phyloP scores from a whole-genome alignment of 2,329 filamentous ascomycete genomes.

The Fusarium nisikadoi region DNA sequence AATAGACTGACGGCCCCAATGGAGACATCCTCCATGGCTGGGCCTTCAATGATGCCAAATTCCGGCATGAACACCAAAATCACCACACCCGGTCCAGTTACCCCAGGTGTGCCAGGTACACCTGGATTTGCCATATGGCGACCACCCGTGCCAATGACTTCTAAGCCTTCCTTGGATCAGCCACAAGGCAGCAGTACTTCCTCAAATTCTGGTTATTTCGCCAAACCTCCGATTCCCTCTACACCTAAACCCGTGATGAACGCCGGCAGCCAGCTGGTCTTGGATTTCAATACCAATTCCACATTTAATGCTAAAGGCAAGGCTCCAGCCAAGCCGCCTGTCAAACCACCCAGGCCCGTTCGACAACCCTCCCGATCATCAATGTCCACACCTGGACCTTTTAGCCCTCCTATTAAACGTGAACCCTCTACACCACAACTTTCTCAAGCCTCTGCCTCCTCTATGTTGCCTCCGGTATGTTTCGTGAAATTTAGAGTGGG shows the following conservation, averaged over 20 bases:
- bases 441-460: slow-evolving; percentile 40
- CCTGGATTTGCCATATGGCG: slow-evolving; percentile 54
- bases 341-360: slow-evolving; percentile 42
- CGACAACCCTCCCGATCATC: slow-evolving; percentile 41
- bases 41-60: slow-evolving; percentile 36
- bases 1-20: slow-evolving; percentile 45
- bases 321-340: slow-evolving; percentile 48
- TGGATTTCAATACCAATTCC: slow-evolving; percentile 50
- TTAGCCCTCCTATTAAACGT: slow-evolving; percentile 45
- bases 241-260: slow-evolving; percentile 53
- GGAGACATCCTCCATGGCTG: slow-evolving; percentile 41
- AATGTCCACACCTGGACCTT: slow-evolving; percentile 36
- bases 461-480: slow-evolving; percentile 45
- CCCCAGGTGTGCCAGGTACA: slow-evolving; percentile 46
- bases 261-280: slow-evolving; percentile 49
- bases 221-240: slow-evolving; percentile 53
- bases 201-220: slow-evolving; percentile 45
- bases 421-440: slow-evolving; percentile 47
- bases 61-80: slow-evolving; percentile 41
- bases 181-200: slow-evolving; percentile 36
- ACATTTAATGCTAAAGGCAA: slow-evolving; percentile 49
- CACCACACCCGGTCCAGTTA: slow-evolving; percentile 25
- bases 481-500: not conserved
- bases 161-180: slow-evolving; percentile 39
- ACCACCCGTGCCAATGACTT: slow-evolving; percentile 46